These are phyloP conservation scores for Prunus armeniaca DNA, from an alignment of 306 rosid species.

Conservation along the genomic window DNA sequence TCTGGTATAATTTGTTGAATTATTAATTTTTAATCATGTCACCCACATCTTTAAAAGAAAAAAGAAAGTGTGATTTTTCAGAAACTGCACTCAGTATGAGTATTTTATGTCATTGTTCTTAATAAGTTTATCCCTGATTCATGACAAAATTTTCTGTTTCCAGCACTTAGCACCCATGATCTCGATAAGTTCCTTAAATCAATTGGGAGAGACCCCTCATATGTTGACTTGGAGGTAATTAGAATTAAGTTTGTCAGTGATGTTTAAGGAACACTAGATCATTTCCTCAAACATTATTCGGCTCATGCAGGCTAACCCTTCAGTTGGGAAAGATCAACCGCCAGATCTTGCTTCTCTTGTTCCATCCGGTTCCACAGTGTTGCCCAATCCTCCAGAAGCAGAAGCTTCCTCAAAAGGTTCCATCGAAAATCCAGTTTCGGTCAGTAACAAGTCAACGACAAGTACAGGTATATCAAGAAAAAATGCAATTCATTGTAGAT, in stretches of 20 bases:
- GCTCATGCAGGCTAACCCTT: slow-evolving; percentile 72
- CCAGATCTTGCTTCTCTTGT: slow-evolving; percentile 91
- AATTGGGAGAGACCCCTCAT: slow-evolving; percentile 71
- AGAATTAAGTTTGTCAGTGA: not conserved
- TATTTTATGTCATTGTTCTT: not conserved
- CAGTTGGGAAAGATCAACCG: slow-evolving; percentile 88
- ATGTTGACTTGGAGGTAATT: slow-evolving; percentile 91
- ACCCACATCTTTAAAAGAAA: not conserved
- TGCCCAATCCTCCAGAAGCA: slow-evolving; percentile 55
- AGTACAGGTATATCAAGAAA: slow-evolving; percentile 40
- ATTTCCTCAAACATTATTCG: slow-evolving; percentile 10
- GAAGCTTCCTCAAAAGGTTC: slow-evolving; percentile 42
- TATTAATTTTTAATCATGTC: not conserved
- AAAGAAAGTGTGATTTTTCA: not conserved
- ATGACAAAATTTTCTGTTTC: slow-evolving; percentile 16
- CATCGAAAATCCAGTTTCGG: slow-evolving; percentile 36
- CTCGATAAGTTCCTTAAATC: slow-evolving; percentile 80
- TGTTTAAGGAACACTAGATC: not conserved
- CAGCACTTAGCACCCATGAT: slow-evolving; percentile 63
- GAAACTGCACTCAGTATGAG: not conserved
- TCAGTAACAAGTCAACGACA: slow-evolving; percentile 26
- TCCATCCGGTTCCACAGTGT: slow-evolving; percentile 47
- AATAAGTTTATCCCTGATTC: not conserved
- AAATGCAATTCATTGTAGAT: slow-evolving; percentile 9
- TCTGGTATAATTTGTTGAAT: not conserved